Conservation (phyloP, 768 basidiomycete species). For the Grammothele lineata region DNA sequence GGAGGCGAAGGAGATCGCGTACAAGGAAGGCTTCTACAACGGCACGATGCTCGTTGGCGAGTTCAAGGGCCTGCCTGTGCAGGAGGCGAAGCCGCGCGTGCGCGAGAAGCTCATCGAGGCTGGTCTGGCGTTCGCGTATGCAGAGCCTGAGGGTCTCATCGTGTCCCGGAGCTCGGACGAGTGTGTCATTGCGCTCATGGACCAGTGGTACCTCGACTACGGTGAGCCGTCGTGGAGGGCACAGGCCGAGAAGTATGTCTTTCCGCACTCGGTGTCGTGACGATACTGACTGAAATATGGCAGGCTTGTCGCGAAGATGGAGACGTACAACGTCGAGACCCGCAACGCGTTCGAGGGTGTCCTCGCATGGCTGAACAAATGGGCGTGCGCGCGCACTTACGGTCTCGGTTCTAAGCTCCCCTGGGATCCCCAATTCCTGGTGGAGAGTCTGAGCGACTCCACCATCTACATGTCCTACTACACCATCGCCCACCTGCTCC, state of each 20-base stretch:
- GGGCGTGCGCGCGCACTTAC: constrained; percentile 98
- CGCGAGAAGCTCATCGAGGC: constrained; percentile 75
- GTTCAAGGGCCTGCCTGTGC: constrained; percentile 83
- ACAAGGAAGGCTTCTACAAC: constrained; percentile 97
- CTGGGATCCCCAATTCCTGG: constrained; percentile 95
- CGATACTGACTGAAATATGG: constrained; percentile 3
- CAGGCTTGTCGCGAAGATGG: constrained; percentile 81
- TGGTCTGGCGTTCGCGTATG: constrained; percentile 83
- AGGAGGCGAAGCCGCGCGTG: constrained; percentile 90
- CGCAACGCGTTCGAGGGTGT: constrained; percentile 89
- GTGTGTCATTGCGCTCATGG: constrained; percentile 96
- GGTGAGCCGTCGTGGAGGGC: constrained; percentile 89
- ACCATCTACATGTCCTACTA: constrained; percentile 99
- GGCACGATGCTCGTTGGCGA: constrained; percentile 91
- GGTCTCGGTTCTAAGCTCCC: constrained; percentile 94
- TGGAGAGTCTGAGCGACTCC: constrained; percentile 95
- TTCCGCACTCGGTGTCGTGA: neutral
- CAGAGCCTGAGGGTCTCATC: constrained; percentile 91
- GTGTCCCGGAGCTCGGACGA: constrained; percentile 92
- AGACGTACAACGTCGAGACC: constrained; percentile 89
- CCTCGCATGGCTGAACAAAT: constrained; percentile 93
- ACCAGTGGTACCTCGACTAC: constrained; percentile 99
- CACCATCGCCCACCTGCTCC: constrained; percentile 87
- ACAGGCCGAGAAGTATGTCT: constrained; percentile 72
- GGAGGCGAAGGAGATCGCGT: constrained; percentile 96